These are phyloP conservation scores for Blastosporella zonata DNA, from an alignment of 1,284 basidiomycete genomes.

Conservation along the genomic window DNA sequence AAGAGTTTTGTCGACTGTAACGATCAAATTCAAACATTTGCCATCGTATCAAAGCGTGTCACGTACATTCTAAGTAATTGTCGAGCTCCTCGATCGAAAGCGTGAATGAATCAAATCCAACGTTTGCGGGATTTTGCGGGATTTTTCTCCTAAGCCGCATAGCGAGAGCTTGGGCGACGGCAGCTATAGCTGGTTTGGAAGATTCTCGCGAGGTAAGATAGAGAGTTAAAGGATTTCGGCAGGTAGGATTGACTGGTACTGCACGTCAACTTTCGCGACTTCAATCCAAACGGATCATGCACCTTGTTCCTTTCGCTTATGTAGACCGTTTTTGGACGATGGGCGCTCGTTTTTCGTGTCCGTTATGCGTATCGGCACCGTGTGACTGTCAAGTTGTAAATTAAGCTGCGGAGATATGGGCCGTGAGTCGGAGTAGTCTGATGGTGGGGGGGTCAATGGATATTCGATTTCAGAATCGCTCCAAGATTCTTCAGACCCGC, in stretches of 20 bases:
- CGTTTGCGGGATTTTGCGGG: constrained; percentile 13
- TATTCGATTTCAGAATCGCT: constrained; percentile 57
- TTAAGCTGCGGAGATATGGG: constrained; percentile 49
- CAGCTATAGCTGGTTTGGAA: constrained; percentile 50
- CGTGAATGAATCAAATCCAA: constrained; percentile 24
- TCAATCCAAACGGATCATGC: neutral
- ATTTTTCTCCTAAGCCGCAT: constrained; percentile 18
- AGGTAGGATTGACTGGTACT: neutral
- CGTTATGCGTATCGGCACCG: constrained; percentile 36
- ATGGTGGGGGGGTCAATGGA: constrained; percentile 69
- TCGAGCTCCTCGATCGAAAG: constrained; percentile 48
- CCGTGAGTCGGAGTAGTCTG: constrained; percentile 63
- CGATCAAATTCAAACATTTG: constrained; percentile 6
- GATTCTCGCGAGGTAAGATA: constrained; percentile 45
- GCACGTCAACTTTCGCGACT: constrained; percentile 1
- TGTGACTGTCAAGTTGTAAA: constrained; percentile 28
- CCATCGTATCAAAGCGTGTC: neutral
- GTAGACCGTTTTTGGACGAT: neutral
- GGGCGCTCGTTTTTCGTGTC: constrained; percentile 9
- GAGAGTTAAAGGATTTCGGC: constrained; percentile 32
- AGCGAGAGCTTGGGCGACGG: constrained; percentile 39
- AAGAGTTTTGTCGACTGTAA: constrained; percentile 43
- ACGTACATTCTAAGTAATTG: constrained; percentile 56
- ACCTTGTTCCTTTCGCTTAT: constrained; percentile 7
- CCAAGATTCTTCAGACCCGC: constrained; percentile 35